Conservation (phyloP, 257 asterid genomes). For the Nicotiana tabacum region DNA sequence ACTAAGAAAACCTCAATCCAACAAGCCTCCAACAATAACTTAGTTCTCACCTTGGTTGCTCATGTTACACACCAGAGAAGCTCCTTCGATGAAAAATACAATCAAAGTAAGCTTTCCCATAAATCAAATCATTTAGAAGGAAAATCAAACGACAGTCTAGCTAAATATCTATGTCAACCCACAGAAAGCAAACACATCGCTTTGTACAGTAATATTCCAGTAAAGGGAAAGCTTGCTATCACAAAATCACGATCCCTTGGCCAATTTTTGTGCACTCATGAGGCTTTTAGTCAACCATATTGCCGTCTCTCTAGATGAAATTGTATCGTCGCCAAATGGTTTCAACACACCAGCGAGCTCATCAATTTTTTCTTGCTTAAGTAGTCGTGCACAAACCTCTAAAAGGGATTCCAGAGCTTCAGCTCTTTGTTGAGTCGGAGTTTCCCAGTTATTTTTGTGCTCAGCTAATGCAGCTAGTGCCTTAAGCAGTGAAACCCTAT, state of each 20-base stretch:
- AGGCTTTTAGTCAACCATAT: slow-evolving; percentile 90
- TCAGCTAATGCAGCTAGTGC: slow-evolving; percentile 25
- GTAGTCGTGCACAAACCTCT: slow-evolving; percentile 75
- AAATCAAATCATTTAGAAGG: slow-evolving; percentile 6
- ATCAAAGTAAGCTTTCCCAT: neutral
- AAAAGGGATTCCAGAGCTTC: slow-evolving; percentile 92
- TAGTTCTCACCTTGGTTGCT: neutral
- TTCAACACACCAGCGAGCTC: slow-evolving; percentile 84
- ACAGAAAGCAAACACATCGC: neutral
- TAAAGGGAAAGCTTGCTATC: neutral
- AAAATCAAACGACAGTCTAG: slow-evolving; percentile 6
- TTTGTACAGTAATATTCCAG: neutral
- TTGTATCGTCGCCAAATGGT: slow-evolving; percentile 78
- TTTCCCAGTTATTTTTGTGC: slow-evolving; percentile 30
- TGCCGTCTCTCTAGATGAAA: slow-evolving; percentile 91
- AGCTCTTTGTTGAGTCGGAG: slow-evolving; percentile 54
- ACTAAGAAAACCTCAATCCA: neutral
- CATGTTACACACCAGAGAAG: neutral
- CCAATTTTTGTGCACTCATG: slow-evolving; percentile 57
- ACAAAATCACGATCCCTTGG: slow-evolving; percentile 36
- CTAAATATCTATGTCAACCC: slow-evolving; percentile 10
- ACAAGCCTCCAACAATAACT: slow-evolving; percentile 10
- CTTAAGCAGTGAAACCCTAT: slow-evolving; percentile 19
- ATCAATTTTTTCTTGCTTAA: slow-evolving; percentile 80
- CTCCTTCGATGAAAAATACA: neutral